Evolutionary conservation across 257 asterid species (phyloP).

Genomic region (Solanum virginianum): DNA sequence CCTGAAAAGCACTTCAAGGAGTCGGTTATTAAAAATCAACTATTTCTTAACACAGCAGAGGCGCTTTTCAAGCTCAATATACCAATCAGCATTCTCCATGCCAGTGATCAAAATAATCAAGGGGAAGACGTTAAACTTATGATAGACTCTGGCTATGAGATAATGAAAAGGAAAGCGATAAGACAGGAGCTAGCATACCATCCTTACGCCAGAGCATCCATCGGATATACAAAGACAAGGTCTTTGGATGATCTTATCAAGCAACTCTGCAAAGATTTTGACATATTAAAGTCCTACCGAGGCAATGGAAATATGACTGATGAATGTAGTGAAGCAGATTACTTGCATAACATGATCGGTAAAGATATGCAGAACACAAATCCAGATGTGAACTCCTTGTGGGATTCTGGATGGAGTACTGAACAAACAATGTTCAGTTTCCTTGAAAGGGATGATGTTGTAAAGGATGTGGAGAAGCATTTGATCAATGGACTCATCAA

Average conservation of each 20-base stretch:
- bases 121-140: slow-evolving; percentile 31
- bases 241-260: slow-evolving; percentile 60
- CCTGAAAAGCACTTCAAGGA: slow-evolving; percentile 63
- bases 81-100: slow-evolving; percentile 48
- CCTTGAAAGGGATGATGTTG: slow-evolving; percentile 39
- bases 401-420: slow-evolving; percentile 70
- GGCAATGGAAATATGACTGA: slow-evolving; percentile 16
- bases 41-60: slow-evolving; percentile 68
- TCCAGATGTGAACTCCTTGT: slow-evolving; percentile 54
- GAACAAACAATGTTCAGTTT: slow-evolving; percentile 14
- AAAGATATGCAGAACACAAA: slow-evolving; percentile 33
- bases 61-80: slow-evolving; percentile 81
- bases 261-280: slow-evolving; percentile 54
- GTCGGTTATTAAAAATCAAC: slow-evolving; percentile 42
- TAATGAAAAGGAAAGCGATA: slow-evolving; percentile 64
- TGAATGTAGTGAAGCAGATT: slow-evolving; percentile 34
- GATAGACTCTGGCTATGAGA: slow-evolving; percentile 59
- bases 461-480: slow-evolving; percentile 51
- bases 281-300: slow-evolving; percentile 26
- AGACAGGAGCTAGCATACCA: slow-evolving; percentile 29
- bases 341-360: slow-evolving; percentile 41
- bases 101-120: slow-evolving; percentile 24
- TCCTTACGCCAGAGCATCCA: slow-evolving; percentile 18
- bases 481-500: slow-evolving; percentile 60
- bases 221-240: slow-evolving; percentile 10